Evolutionary conservation across 2,329 filamentous ascomycete species (phyloP).

Genomic region (Trichoderma guizhouense): DNA sequence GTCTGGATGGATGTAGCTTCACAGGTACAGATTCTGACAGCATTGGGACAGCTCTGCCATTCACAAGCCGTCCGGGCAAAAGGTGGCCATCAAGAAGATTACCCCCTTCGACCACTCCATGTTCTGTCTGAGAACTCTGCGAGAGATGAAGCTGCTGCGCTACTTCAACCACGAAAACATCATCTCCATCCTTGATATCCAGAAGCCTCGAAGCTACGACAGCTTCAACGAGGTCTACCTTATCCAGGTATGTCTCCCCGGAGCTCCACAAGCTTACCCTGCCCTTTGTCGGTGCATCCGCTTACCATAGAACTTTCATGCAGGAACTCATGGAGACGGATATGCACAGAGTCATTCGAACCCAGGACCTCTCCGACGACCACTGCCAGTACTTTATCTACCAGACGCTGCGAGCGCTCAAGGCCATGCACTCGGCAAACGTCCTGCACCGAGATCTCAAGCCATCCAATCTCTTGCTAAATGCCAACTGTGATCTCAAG

Average conservation of each 20-base stretch:
- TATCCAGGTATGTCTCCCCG: slow-evolving; percentile 70
- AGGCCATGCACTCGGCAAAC: slow-evolving; percentile 99
- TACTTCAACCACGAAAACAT: slow-evolving; percentile 99
- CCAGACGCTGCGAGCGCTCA: slow-evolving; percentile 93
- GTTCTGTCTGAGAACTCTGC: slow-evolving; percentile 93
- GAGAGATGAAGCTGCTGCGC: slow-evolving; percentile 97
- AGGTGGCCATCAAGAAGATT: slow-evolving; percentile 99
- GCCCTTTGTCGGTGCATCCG: background rate
- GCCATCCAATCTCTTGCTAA: slow-evolving; percentile 92
- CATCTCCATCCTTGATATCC: slow-evolving; percentile 98
- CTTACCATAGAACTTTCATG: background rate
- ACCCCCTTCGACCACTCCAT: slow-evolving; percentile 98
- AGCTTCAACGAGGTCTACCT: slow-evolving; percentile 97
- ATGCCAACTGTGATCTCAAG: slow-evolving; percentile 98
- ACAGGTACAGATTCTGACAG: background rate
- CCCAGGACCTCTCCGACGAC: slow-evolving; percentile 96
- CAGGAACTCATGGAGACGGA: slow-evolving; percentile 99
- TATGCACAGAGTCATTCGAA: slow-evolving; percentile 98
- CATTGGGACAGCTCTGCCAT: slow-evolving; percentile 71
- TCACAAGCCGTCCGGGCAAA: slow-evolving; percentile 96
- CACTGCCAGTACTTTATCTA: slow-evolving; percentile 99
- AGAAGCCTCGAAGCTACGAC: slow-evolving; percentile 95
- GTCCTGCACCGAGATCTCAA: slow-evolving; percentile 97
- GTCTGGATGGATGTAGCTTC: background rate
- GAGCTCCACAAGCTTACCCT: background rate